Percentiles rank a stretch among this genome's conserved stretches.
phyloP scores from a whole-genome alignment of 768 basidiomycete species.

The Hygrophorus russula region DNA sequence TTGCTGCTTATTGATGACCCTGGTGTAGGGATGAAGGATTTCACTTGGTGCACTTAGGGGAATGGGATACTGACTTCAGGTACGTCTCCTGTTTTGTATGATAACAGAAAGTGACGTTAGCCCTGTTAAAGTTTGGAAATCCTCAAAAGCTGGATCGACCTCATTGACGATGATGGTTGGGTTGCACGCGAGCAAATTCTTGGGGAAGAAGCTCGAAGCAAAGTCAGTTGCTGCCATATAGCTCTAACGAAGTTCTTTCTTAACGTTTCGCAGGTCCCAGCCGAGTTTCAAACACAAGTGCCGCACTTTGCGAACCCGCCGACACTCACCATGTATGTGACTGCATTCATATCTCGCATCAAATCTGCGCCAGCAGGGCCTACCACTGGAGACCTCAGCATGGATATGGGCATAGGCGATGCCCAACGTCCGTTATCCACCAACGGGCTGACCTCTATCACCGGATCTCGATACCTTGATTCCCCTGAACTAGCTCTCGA shows the following conservation, averaged over 20 bases:
- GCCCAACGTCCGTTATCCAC: conserved; percentile 39
- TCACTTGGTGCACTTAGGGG: conserved; percentile 83
- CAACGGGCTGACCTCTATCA: conserved; percentile 6
- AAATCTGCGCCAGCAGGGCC: conserved; percentile 31
- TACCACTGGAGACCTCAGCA: conserved; percentile 52
- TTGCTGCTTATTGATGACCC: conserved; percentile 3
- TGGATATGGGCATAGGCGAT: conserved; percentile 43
- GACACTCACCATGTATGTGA: conserved; percentile 88
- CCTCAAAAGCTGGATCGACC: conserved; percentile 76
- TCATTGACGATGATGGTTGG: conserved; percentile 94
- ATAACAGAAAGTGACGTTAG: background rate
- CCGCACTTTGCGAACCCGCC: conserved; percentile 94
- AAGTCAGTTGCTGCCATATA: conserved; percentile 29
- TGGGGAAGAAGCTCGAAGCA: conserved; percentile 93
- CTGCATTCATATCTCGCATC: conserved; percentile 76
- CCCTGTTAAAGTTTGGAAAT: conserved; percentile 60
- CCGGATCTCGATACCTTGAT: conserved; percentile 31
- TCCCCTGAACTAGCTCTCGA: conserved; percentile 49
- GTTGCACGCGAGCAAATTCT: conserved; percentile 94
- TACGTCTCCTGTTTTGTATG: conserved; percentile 11
- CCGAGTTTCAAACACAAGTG: conserved; percentile 87
- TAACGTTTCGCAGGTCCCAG: conserved; percentile 48
- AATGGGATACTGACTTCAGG: conserved; percentile 89
- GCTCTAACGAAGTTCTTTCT: background rate
- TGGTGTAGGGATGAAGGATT: conserved; percentile 87